Conservation (phyloP, 2,329 filamentous ascomycete genomes). For the Ceratocystis papillata region DNA sequence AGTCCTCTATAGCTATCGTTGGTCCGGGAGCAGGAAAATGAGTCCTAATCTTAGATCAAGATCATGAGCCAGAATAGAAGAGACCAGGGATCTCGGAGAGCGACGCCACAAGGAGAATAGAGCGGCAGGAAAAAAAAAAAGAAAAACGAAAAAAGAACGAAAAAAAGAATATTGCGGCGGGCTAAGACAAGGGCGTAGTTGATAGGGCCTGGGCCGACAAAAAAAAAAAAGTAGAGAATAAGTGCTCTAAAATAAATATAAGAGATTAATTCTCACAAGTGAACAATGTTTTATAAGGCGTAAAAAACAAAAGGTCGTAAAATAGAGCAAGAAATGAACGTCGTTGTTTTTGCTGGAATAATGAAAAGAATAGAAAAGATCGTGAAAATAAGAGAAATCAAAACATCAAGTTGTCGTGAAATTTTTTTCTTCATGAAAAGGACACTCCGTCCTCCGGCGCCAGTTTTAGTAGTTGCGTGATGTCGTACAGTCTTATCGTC, state of each 20-base stretch:
- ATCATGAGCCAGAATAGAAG: constrained; percentile 12
- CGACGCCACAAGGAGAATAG: not conserved
- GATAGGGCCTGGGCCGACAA: not conserved
- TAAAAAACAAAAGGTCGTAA: constrained; percentile 7
- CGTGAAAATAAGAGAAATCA: constrained; percentile 19
- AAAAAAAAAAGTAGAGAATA: not conserved
- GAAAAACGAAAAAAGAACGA: constrained; percentile 2
- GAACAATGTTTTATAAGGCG: constrained; percentile 1
- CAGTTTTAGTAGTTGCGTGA: constrained; percentile 4
- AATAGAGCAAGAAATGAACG: not conserved
- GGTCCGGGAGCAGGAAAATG: constrained; percentile 8
- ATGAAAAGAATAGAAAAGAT: constrained; percentile 14
- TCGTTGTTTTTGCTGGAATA: constrained; percentile 13
- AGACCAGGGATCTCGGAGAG: not conserved
- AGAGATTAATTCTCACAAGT: not conserved
- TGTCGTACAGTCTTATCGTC: not conserved
- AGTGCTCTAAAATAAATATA: not conserved
- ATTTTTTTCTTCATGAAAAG: constrained; percentile 3
- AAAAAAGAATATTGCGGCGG: constrained; percentile 5
- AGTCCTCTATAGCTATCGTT: constrained; percentile 4
- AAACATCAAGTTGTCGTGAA: constrained; percentile 10
- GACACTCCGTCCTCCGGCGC: constrained; percentile 2
- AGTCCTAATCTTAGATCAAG: constrained; percentile 16
- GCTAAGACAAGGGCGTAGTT: not conserved
- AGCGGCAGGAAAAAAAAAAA: not conserved